Percentiles rank a stretch among this genome's conserved stretches.
Evolutionary conservation across 2,329 filamentous ascomycete genomes (phyloP).

Genomic region (Hypoxylon sp.): DNA sequence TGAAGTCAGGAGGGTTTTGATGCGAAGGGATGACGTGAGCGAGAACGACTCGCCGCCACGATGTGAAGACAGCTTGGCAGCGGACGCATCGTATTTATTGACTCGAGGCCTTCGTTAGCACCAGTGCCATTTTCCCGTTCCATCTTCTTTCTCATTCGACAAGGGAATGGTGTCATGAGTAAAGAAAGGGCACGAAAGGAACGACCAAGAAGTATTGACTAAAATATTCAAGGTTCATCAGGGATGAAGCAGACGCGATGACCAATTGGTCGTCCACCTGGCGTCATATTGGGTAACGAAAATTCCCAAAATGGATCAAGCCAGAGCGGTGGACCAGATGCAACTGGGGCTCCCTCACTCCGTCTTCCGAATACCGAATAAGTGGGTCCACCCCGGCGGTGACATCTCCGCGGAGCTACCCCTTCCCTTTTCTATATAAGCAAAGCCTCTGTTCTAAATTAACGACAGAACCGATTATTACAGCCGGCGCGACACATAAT

Average conservation of each 20-base stretch:
- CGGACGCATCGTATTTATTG: conserved; percentile 31
- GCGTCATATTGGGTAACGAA: conserved; percentile 44
- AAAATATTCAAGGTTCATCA: conserved; percentile 31
- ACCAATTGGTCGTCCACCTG: conserved; percentile 39
- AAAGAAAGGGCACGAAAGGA: conserved; percentile 9
- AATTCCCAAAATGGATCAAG: conserved; percentile 40
- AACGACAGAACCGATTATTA: background rate
- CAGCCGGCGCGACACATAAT: background rate
- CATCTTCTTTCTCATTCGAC: conserved; percentile 32
- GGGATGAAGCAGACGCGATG: conserved; percentile 33
- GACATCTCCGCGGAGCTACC: conserved; percentile 43
- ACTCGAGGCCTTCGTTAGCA: background rate
- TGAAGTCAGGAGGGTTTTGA: conserved; percentile 2
- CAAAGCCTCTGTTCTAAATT: conserved; percentile 9
- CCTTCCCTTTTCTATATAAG: conserved; percentile 28
- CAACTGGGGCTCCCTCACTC: conserved; percentile 26
- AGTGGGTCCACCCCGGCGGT: conserved; percentile 29
- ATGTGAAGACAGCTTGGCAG: conserved; percentile 16
- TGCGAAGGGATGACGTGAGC: conserved; percentile 5
- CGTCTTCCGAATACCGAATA: conserved; percentile 40
- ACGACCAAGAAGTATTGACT: conserved; percentile 27
- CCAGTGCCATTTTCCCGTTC: conserved; percentile 19
- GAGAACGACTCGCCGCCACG: conserved; percentile 13
- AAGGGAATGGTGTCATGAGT: conserved; percentile 31
- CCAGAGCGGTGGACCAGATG: conserved; percentile 25